phyloP scores from a whole-genome alignment of 345 rosid species.

The Populus alba region DNA sequence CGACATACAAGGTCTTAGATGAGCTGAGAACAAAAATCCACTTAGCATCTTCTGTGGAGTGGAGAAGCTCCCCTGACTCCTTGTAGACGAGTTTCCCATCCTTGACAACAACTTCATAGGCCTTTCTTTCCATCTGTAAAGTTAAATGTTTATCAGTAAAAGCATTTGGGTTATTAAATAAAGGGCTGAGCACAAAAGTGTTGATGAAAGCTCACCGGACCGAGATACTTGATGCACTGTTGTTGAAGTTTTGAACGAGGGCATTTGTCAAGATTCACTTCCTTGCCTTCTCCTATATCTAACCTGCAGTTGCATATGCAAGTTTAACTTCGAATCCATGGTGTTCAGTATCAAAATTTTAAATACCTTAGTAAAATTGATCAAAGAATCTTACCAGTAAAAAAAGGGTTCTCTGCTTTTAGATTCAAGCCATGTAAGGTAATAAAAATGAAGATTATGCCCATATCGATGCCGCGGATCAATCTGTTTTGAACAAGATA shows the following conservation, averaged over 20 bases:
- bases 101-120: slow-evolving; percentile 68
- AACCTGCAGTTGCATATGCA: slow-evolving; percentile 52
- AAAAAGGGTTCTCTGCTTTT: slow-evolving; percentile 95
- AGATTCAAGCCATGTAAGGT: slow-evolving; percentile 68
- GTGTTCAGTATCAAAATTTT: slow-evolving; percentile 14
- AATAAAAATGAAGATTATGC: slow-evolving; percentile 83
- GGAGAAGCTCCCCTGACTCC: slow-evolving; percentile 60
- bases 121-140: slow-evolving; percentile 72
- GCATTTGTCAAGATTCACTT: slow-evolving; percentile 74
- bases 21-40: slow-evolving; percentile 95
- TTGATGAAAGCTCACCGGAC: slow-evolving; percentile 55
- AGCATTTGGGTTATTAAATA: neutral
- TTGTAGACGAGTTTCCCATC: slow-evolving; percentile 67
- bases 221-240: slow-evolving; percentile 92
- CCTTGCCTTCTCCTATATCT: slow-evolving; percentile 94
- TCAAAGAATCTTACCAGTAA: slow-evolving; percentile 66
- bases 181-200: slow-evolving; percentile 2
- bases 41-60: slow-evolving; percentile 55
- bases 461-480: slow-evolving; percentile 97
- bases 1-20: slow-evolving; percentile 67
- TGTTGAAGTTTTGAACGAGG: slow-evolving; percentile 69
- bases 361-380: neutral
- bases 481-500: slow-evolving; percentile 44
- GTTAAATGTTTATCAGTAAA: slow-evolving; percentile 12
- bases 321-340: slow-evolving; percentile 14